These are phyloP conservation scores for Aspergillus fructus DNA, from an alignment of 2,329 filamentous ascomycete genomes.

Conservation along the genomic window DNA sequence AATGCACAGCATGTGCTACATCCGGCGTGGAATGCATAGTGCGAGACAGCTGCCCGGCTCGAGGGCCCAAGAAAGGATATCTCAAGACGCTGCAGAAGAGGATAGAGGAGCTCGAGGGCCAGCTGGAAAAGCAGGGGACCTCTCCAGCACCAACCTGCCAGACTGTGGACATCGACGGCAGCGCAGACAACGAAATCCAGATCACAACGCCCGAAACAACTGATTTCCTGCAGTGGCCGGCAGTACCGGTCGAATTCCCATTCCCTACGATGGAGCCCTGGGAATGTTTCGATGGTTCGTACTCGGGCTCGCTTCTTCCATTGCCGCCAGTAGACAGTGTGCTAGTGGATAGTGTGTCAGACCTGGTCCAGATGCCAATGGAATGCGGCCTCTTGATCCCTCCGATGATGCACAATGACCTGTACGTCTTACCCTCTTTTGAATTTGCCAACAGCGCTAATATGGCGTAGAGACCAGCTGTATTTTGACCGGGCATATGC, in stretches of 20 bases:
- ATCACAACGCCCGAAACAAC: neutral
- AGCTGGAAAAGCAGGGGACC: neutral
- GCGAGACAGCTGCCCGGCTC: neutral
- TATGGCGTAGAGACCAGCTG: slow-evolving; percentile 3
- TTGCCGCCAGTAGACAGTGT: neutral
- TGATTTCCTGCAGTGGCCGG: neutral
- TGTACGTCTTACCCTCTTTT: neutral
- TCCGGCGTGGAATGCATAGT: neutral
- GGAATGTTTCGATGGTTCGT: neutral
- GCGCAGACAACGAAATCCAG: neutral
- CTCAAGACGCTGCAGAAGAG: neutral
- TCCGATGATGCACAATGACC: neutral
- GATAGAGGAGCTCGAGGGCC: neutral
- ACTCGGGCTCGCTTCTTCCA: neutral
- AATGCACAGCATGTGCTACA: neutral
- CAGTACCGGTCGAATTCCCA: neutral
- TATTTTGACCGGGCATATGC: slow-evolving; percentile 10
- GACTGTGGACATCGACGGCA: neutral
- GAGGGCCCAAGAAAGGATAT: slow-evolving; percentile 7
- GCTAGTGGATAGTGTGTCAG: neutral
- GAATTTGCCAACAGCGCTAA: neutral
- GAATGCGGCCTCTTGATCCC: neutral
- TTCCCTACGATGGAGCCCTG: neutral
- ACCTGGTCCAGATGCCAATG: neutral
- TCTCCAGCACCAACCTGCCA: neutral